Evolutionary conservation across 139 green algal species (phyloP).

Genomic region (Ettlia oleoabundans): DNA sequence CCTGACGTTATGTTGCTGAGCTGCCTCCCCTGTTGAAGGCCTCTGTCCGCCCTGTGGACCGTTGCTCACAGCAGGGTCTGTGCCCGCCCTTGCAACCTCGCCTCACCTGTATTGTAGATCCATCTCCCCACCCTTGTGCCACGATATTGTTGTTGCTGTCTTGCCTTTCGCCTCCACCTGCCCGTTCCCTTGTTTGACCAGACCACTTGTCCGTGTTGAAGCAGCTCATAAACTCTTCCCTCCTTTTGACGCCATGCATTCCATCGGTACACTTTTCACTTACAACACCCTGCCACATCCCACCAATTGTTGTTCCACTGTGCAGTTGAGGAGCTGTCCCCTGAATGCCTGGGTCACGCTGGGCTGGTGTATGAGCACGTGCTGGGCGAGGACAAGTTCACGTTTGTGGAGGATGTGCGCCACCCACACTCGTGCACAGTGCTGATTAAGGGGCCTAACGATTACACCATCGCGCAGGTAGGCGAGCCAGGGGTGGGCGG

Average conservation of each 20-base stretch:
- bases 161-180: neutral
- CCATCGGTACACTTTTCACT: neutral
- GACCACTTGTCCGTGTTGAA: too few relatives aligned
- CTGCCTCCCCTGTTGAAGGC: too few relatives aligned
- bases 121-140: too few relatives aligned
- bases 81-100: too few relatives aligned
- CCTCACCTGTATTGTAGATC: too few relatives aligned
- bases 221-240: too few relatives aligned
- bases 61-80: too few relatives aligned
- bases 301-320: too few relatives aligned
- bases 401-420: conserved; percentile 95
- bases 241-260: neutral
- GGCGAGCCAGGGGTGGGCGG: neutral
- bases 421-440: conserved; percentile 95
- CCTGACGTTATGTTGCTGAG: too few relatives aligned
- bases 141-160: too few relatives aligned
- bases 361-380: conserved; percentile 97
- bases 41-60: too few relatives aligned
- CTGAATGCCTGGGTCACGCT: conserved; percentile 75
- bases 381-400: conserved; percentile 99
- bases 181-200: neutral
- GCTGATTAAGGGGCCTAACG: conserved; percentile 95
- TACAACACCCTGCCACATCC: too few relatives aligned
- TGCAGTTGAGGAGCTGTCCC: conserved; percentile 85
- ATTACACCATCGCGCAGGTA: conserved; percentile 96